phyloP scores from a whole-genome alignment of 1,139 yeast genomes.

The Suhomyces atakaporum region DNA sequence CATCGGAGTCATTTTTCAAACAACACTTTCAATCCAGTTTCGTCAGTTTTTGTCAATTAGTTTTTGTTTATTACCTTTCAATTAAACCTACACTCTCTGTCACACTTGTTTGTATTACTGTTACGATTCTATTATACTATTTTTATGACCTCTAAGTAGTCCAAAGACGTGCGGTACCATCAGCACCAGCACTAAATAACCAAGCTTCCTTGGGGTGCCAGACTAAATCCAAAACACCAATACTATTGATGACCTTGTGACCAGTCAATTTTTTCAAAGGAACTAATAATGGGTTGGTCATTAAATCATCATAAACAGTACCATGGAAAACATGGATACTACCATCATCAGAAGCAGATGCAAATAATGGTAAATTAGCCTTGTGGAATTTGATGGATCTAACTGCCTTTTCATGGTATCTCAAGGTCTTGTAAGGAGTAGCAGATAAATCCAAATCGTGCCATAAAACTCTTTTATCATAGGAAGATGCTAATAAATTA shows the following conservation, averaged over 20 bases:
- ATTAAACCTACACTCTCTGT: no score
- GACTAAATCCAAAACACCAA: conserved; percentile 85
- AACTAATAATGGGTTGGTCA: conserved; percentile 93
- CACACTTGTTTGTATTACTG: no score
- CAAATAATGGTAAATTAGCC: conserved; percentile 81
- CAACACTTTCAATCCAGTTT: no score
- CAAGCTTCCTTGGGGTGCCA: conserved; percentile 99
- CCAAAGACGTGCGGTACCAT: conserved; percentile 95
- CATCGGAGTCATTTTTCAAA: no score
- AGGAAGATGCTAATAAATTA: conserved; percentile 87
- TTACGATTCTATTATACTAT: background rate
- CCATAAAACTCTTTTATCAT: conserved; percentile 95
- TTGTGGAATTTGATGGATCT: conserved; percentile 87
- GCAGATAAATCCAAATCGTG: conserved; percentile 89
- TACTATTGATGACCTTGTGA: conserved; percentile 75
- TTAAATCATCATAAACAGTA: conserved; percentile 91
- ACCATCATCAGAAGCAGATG: conserved; percentile 97
- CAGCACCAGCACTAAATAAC: conserved; percentile 98
- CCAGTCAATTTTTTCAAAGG: conserved; percentile 95
- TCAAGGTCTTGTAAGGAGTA: conserved; percentile 91
- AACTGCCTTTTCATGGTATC: conserved; percentile 95
- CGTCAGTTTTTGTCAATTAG: no score
- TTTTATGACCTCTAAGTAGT: conserved; percentile 53
- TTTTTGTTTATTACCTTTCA: no score
- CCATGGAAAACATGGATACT: conserved; percentile 93